A percentile compares a stretch with the other conserved stretches of the same genome.
phyloP scores from a whole-genome alignment of 2,329 filamentous ascomycete genomes.

The Scopulariopsis brevicaulis region DNA sequence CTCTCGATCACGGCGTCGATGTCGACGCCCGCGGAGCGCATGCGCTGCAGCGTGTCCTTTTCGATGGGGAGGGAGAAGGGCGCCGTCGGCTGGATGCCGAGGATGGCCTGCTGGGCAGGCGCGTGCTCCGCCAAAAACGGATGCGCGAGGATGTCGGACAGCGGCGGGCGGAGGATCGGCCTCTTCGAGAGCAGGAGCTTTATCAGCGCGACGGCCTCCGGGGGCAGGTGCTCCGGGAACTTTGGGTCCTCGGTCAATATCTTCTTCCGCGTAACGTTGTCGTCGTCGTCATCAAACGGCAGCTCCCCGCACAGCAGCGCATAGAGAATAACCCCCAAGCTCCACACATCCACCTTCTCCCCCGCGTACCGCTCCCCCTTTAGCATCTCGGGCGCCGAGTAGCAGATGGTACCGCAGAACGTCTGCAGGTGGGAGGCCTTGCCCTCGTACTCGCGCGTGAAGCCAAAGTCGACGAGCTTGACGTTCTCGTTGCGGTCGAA shows the following conservation, averaged over 20 bases:
- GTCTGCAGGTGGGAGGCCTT: conserved; percentile 92
- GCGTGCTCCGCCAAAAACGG: conserved; percentile 83
- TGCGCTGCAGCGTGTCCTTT: conserved; percentile 82
- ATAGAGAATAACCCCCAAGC: conserved; percentile 74
- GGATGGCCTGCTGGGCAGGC: conserved; percentile 75
- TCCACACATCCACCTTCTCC: conserved; percentile 97
- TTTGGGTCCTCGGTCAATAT: conserved; percentile 80
- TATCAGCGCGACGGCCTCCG: conserved; percentile 67
- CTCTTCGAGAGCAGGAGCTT: conserved; percentile 80
- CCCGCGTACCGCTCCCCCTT: conserved; percentile 97
- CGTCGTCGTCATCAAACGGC: conserved; percentile 93
- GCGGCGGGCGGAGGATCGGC: conserved; percentile 67
- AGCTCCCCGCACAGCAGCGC: conserved; percentile 75
- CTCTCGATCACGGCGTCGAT: conserved; percentile 93
- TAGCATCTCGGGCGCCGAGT: conserved; percentile 96
- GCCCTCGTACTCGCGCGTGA: conserved; percentile 94
- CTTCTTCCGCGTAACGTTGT: conserved; percentile 70
- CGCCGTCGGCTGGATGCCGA: conserved; percentile 68
- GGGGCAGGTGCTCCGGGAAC: conserved; percentile 69
- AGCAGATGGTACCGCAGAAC: conserved; percentile 95
- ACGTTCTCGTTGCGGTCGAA: conserved; percentile 96
- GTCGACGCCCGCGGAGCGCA: conserved; percentile 88
- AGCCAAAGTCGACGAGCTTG: conserved; percentile 95
- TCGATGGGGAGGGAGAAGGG: conserved; percentile 81
- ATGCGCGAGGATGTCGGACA: conserved; percentile 79